These are phyloP conservation scores for Fennellomyces sp. DNA, from an alignment of 371 early-diverging fungal genomes.

Conservation along the genomic window DNA sequence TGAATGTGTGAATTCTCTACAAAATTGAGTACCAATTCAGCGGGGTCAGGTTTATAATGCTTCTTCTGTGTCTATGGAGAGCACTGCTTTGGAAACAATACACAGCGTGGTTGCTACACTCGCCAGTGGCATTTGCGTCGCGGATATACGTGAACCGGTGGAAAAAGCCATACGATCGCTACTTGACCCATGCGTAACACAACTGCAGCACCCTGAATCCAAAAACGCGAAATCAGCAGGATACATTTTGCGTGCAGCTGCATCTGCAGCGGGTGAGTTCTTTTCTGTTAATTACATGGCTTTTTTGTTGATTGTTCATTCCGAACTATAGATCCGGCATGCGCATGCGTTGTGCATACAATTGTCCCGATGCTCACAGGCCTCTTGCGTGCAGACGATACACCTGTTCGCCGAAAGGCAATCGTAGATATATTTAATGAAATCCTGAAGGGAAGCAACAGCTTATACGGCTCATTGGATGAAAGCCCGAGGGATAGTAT, in stretches of 20 bases:
- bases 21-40: no score
- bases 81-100: slow-evolving; percentile 59
- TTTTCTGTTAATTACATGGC: no score
- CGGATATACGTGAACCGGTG: slow-evolving; percentile 39
- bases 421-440: slow-evolving; percentile 68
- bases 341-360: slow-evolving; percentile 52
- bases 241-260: slow-evolving; percentile 65
- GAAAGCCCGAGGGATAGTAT: background rate
- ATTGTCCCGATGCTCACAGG: slow-evolving; percentile 59
- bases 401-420: slow-evolving; percentile 63
- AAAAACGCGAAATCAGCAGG: slow-evolving; percentile 73
- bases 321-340: slow-evolving; percentile 58
- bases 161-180: slow-evolving; percentile 66
- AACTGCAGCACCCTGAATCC: slow-evolving; percentile 73
- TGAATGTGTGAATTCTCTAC: slow-evolving; percentile 27
- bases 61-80: slow-evolving; percentile 67
- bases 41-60: slow-evolving; percentile 60
- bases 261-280: slow-evolving; percentile 63
- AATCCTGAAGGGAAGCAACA: slow-evolving; percentile 59
- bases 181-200: slow-evolving; percentile 64
- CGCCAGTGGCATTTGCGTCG: slow-evolving; percentile 32
- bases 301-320: background rate
- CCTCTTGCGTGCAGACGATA: slow-evolving; percentile 49
- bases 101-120: slow-evolving; percentile 63
- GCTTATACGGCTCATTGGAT: slow-evolving; percentile 50